Evolutionary conservation across 2,329 filamentous ascomycete species (phyloP).

Genomic region (Epichloe uncinata): DNA sequence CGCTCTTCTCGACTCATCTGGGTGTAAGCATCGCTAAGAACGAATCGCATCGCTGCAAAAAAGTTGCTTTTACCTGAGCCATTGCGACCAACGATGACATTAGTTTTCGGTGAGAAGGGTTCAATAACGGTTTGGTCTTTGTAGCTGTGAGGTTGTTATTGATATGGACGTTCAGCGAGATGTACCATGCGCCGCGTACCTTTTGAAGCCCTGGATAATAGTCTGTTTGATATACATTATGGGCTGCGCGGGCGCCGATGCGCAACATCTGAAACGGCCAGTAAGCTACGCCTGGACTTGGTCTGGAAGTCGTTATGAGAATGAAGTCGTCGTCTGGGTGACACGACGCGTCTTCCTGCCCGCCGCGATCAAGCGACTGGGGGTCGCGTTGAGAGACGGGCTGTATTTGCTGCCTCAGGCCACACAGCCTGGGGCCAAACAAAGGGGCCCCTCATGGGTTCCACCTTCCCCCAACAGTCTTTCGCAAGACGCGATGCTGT

Average conservation of each 20-base stretch:
- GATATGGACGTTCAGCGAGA: constrained; percentile 3
- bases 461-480: too few species aligned
- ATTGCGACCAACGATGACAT: constrained; percentile 98
- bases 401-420: constrained; percentile 4
- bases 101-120: constrained; percentile 92
- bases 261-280: constrained; percentile 21
- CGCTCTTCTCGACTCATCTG: constrained; percentile 94
- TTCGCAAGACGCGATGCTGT: too few species aligned
- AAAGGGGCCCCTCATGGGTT: too few species aligned
- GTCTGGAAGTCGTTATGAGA: neutral
- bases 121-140: constrained; percentile 99
- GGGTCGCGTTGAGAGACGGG: constrained; percentile 5
- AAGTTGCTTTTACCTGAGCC: constrained; percentile 99
- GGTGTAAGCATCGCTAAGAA: constrained; percentile 93
- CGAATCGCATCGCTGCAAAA: constrained; percentile 97
- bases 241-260: constrained; percentile 24
- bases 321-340: neutral
- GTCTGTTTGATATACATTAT: constrained; percentile 99
- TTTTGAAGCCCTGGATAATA: constrained; percentile 99
- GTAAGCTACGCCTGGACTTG: constrained; percentile 12
- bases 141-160: constrained; percentile 50
- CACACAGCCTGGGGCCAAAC: too few species aligned
- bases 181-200: constrained; percentile 36
- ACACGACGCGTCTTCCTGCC: constrained; percentile 5
- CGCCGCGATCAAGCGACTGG: neutral